A percentile compares a stretch with the other conserved stretches of the same genome.
Conservation (phyloP, 805 yeast genomes). For the Metschnikowia lochheadii region DNA sequence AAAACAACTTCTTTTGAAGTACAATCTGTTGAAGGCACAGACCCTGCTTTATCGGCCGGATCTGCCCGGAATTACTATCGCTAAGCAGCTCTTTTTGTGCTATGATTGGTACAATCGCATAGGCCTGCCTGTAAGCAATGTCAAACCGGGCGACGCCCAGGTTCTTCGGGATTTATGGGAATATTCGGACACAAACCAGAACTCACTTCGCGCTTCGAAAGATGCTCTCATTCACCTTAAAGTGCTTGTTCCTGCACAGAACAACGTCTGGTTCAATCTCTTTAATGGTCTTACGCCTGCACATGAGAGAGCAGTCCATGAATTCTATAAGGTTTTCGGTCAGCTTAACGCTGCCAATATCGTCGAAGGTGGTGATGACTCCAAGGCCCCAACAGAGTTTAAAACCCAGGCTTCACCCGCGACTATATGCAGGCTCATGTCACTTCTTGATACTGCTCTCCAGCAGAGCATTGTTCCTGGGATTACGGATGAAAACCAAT, state of each 20-base stretch:
- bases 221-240: conserved; percentile 10
- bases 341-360: conserved; percentile 4
- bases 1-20: conserved; percentile 22
- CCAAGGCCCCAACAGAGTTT: background rate
- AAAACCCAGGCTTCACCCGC: conserved; percentile 8
- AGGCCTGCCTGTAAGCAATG: conserved; percentile 11
- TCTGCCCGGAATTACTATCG: conserved; percentile 17
- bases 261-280: conserved; percentile 14
- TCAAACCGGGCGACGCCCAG: conserved; percentile 8
- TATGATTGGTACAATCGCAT: conserved; percentile 19
- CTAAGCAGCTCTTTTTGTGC: conserved; percentile 17
- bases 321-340: conserved; percentile 11
- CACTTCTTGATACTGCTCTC: conserved; percentile 13
- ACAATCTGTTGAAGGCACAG: conserved; percentile 16
- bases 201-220: background rate
- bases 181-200: background rate
- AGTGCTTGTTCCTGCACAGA: conserved; percentile 13
- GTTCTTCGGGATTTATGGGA: conserved; percentile 8
- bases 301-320: conserved; percentile 9
- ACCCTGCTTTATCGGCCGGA: conserved; percentile 14
- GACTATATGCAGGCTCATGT: conserved; percentile 14
- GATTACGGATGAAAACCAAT: conserved; percentile 5
- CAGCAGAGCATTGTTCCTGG: conserved; percentile 16
- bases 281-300: conserved; percentile 13
- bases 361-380: background rate